Conservation (phyloP, 495 filamentous ascomycete species). For the Echria macrotheca region DNA sequence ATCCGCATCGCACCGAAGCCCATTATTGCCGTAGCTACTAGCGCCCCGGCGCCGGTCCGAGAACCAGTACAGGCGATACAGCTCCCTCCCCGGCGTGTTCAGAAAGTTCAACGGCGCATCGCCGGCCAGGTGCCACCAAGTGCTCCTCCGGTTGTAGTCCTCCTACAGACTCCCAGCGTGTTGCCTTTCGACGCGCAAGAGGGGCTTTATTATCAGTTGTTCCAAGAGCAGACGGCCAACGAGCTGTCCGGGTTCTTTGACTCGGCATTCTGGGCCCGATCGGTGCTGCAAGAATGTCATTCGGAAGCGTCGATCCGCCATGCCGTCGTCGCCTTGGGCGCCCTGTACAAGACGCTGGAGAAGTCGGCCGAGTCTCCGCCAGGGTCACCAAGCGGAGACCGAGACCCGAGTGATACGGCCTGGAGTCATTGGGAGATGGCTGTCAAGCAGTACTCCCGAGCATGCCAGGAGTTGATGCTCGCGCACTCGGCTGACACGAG, state of each 20-base stretch:
- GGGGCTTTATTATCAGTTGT: conserved; percentile 54
- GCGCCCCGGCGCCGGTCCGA: conserved; percentile 19
- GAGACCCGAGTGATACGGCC: conserved; percentile 28
- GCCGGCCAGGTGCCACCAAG: conserved; percentile 35
- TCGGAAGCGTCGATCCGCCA: conserved; percentile 59
- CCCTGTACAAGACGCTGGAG: conserved; percentile 57
- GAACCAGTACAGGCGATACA: conserved; percentile 18
- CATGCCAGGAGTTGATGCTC: conserved; percentile 31
- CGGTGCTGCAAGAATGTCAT: conserved; percentile 55
- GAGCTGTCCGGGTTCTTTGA: conserved; percentile 59
- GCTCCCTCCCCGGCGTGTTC: conserved; percentile 21
- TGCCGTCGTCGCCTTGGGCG: conserved; percentile 59
- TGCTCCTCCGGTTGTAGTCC: conserved; percentile 1
- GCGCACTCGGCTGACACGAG: conserved; percentile 28
- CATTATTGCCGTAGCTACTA: conserved; percentile 12
- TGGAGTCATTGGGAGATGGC: conserved; percentile 41
- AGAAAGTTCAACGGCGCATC: conserved; percentile 22
- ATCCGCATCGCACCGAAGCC: conserved; percentile 43
- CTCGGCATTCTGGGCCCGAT: conserved; percentile 56
- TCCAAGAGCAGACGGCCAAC: conserved; percentile 49
- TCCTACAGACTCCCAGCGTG: conserved; percentile 32
- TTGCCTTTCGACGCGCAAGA: conserved; percentile 41
- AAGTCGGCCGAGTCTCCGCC: conserved; percentile 46
- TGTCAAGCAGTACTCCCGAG: conserved; percentile 40
- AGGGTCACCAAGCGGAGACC: conserved; percentile 30